A percentile compares a stretch with the other conserved stretches of the same genome.
phyloP scores from a whole-genome alignment of 192 early-diverging fungal genomes.

The Linnemannia zychae region DNA sequence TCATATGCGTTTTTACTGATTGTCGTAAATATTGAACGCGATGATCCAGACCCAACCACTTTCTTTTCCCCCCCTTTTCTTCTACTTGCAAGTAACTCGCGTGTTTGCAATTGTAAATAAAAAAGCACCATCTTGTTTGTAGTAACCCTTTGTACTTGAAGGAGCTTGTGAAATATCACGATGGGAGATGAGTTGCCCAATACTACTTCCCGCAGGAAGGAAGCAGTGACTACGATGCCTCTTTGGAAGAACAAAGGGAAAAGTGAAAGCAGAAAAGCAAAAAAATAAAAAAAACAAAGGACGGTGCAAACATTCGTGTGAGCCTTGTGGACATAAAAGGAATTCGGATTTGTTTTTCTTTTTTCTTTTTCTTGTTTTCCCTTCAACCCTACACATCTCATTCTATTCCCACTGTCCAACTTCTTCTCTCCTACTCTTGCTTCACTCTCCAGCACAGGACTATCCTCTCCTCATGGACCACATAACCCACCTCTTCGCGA shows the following conservation, averaged over 20 bases:
- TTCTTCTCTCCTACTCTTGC: neutral
- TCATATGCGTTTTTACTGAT: neutral
- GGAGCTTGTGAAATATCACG: no score
- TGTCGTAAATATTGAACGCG: neutral
- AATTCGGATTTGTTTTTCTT: neutral
- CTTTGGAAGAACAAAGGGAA: no score
- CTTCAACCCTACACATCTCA: neutral
- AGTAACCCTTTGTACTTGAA: neutral
- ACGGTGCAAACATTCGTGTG: neutral
- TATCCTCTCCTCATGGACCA: neutral
- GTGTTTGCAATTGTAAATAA: neutral
- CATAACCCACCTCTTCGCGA: neutral
- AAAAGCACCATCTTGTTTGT: neutral
- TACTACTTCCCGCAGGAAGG: no score
- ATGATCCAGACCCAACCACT: neutral
- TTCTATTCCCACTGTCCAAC: neutral
- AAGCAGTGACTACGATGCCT: neutral
- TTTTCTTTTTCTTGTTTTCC: neutral
- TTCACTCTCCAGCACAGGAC: neutral
- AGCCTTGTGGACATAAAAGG: neutral
- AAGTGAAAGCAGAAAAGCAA: neutral
- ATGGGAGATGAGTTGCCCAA: no score
- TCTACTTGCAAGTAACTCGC: neutral
- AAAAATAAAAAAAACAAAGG: neutral
- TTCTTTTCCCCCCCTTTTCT: neutral